A percentile compares a stretch with the other conserved stretches of the same genome.
Evolutionary conservation across 2,329 filamentous ascomycete genomes (phyloP).

Genomic region (Arachnomyces sp.): DNA sequence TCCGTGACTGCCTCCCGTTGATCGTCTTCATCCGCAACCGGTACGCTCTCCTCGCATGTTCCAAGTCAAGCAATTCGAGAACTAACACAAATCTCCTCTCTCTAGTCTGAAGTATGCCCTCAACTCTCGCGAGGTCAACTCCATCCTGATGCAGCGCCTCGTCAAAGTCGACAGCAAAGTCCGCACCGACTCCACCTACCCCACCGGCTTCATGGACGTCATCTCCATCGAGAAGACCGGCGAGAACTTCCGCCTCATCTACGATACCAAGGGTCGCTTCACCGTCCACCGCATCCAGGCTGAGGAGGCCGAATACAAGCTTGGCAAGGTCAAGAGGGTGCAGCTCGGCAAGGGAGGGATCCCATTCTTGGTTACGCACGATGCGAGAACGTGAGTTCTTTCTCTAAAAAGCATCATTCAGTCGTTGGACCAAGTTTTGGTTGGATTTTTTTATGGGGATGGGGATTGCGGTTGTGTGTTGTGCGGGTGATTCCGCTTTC

Average conservation of each 20-base stretch:
- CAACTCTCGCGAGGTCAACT: conserved; percentile 94
- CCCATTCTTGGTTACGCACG: conserved; percentile 99
- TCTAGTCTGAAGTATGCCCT: conserved; percentile 98
- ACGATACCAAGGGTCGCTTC: conserved; percentile 99
- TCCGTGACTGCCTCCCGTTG: conserved; percentile 96
- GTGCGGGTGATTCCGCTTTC: conserved; percentile 12
- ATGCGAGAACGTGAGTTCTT: conserved; percentile 99
- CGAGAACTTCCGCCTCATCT: conserved; percentile 99
- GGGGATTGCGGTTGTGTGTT: conserved; percentile 12
- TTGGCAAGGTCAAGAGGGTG: conserved; percentile 99
- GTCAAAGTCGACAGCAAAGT: conserved; percentile 99
- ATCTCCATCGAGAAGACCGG: conserved; percentile 99
- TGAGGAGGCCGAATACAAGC: conserved; percentile 99
- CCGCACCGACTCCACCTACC: conserved; percentile 97
- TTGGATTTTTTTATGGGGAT: conserved; percentile 40
- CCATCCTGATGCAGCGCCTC: conserved; percentile 98
- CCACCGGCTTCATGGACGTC: conserved; percentile 98
- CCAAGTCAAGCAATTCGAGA: conserved; percentile 5
- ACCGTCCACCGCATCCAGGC: conserved; percentile 98
- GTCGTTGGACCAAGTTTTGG: conserved; percentile 99
- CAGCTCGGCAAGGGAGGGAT: conserved; percentile 99
- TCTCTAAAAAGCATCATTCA: conserved; percentile 75
- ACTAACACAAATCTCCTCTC: conserved; percentile 12
- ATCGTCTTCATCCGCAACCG: conserved; percentile 92
- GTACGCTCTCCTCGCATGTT: conserved; percentile 35